phyloP scores from a whole-genome alignment of 768 basidiomycete species.

The Rhodosporidiobolus sp. region DNA sequence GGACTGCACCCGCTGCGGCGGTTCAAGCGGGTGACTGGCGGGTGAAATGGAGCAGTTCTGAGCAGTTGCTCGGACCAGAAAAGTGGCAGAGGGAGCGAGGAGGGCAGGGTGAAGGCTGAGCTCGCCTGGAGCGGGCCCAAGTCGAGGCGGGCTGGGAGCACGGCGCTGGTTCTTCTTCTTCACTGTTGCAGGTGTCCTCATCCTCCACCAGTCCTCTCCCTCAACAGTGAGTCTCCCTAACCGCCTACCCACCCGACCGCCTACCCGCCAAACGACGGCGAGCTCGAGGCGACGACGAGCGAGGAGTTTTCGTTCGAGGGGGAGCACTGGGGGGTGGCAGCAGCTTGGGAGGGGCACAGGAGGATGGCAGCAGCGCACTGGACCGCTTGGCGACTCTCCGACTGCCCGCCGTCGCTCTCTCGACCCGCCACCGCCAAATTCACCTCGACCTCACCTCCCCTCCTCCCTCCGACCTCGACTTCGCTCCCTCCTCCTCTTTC shows the following conservation, averaged over 20 bases:
- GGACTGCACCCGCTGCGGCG: too few relatives aligned
- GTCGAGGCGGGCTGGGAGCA: too few relatives aligned
- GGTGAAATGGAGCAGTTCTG: too few relatives aligned
- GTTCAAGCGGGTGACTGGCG: too few relatives aligned
- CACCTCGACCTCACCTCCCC: not conserved
- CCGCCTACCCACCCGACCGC: not conserved
- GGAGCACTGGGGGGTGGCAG: too few relatives aligned
- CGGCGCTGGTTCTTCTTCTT: constrained; percentile 3
- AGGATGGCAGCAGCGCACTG: too few relatives aligned
- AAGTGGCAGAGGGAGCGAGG: too few relatives aligned
- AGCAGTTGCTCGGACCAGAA: too few relatives aligned
- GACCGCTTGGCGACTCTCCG: too few relatives aligned
- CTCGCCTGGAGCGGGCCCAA: too few relatives aligned
- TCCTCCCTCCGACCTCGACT: constrained; percentile 1
- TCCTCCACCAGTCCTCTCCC: not conserved
- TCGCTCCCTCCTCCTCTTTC: not conserved
- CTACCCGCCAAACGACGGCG: constrained; percentile 4
- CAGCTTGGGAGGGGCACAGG: too few relatives aligned
- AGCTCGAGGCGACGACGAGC: not conserved
- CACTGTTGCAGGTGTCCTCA: not conserved
- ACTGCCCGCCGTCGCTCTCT: not conserved
- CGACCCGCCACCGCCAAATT: not conserved
- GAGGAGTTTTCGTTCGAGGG: not conserved
- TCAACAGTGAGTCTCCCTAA: not conserved
- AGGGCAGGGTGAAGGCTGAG: too few relatives aligned